Base-by-base conservation (phyloP, 2,329 filamentous ascomycete species). In the Fusarium verticillioides region DNA sequence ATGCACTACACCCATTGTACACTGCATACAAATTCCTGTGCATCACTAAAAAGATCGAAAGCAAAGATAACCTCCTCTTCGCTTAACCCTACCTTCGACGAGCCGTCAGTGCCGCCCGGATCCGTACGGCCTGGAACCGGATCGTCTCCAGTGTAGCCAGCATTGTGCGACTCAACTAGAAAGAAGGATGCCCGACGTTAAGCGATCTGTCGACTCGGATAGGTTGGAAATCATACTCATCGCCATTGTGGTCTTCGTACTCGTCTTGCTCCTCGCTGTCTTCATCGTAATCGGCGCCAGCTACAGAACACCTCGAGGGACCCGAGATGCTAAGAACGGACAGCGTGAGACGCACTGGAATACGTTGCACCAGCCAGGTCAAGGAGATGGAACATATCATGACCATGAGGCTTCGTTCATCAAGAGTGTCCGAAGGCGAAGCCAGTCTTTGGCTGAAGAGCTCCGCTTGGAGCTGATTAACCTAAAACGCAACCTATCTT, bases 191-290 rank as follows among this genome's bases (percentile, higher is more conserved):
- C 39, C 77, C 52, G 60, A 78, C 53, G 37, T 58, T 47, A 63
- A 67, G 30, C 75, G 66, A 36, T 73, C 76, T 39, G 44, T 79
- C 46, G 78, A 81, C n/a, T 69, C 78, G 39, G 78, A 70, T 60
- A 76, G 77, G 47, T 63, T 81, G 40, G 81, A 83, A 70, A 81
- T 83, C 49, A 57, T 79, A 42, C 69, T 82, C 32, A 70, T 84
- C 32, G 80, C 82, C 18, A 63, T 77, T 19, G 78, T 76, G 18
- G 78, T 81, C 49, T 69, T 84, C 40, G 46, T 80, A 21, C 77
- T 83, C 32, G 81, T 83, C 21, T 74, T 72, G 21, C 67, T 81
- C 11, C 73, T 84, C 21, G 77, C 76, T 28, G 64, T 80, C n/a
- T 59, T 82, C 30, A 75, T 83, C 43, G 77, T 80, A 47, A 67